Evolutionary conservation across 306 rosid species (phyloP).

Genomic region (Prunus armeniaca): DNA sequence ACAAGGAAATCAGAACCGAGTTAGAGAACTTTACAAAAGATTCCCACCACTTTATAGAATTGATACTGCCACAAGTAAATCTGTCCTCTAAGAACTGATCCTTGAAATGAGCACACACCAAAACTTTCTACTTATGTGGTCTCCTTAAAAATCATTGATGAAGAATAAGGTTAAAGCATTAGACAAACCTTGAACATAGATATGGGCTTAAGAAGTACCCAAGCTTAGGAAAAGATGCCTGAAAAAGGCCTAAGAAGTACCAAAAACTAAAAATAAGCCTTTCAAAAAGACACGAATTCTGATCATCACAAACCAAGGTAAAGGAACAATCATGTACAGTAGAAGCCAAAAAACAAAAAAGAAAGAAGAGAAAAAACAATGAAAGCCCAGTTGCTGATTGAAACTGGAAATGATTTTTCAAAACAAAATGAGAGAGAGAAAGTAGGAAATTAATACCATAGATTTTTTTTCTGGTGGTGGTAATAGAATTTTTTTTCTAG

Average conservation of each 20-base stretch:
- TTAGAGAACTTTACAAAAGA: not conserved
- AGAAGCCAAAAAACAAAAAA: not conserved
- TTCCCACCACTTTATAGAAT: not conserved
- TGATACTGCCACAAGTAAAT: not conserved
- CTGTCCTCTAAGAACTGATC: not conserved
- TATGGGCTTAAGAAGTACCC: too few relatives aligned
- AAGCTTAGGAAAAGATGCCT: constrained; percentile 39
- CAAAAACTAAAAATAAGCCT: constrained; percentile 35
- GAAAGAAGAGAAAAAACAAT: not conserved
- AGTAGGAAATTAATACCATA: constrained; percentile 40
- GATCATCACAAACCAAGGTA: constrained; percentile 38
- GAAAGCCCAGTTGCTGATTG: constrained; percentile 11
- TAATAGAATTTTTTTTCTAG: constrained; percentile 58
- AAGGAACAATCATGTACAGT: constrained; percentile 27
- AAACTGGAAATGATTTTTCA: too few relatives aligned
- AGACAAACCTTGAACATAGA: constrained; percentile 44
- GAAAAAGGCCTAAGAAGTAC: constrained; percentile 54
- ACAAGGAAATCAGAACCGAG: constrained; percentile 18
- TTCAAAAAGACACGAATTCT: constrained; percentile 42
- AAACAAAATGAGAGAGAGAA: not conserved
- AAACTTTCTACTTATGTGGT: not conserved
- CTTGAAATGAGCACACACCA: not conserved
- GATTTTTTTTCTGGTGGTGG: constrained; percentile 86
- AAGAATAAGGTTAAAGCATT: constrained; percentile 15
- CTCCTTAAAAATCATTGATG: not conserved